Base-by-base conservation (phyloP, 1,284 basidiomycete genomes). In the Porodaedalea pini region DNA sequence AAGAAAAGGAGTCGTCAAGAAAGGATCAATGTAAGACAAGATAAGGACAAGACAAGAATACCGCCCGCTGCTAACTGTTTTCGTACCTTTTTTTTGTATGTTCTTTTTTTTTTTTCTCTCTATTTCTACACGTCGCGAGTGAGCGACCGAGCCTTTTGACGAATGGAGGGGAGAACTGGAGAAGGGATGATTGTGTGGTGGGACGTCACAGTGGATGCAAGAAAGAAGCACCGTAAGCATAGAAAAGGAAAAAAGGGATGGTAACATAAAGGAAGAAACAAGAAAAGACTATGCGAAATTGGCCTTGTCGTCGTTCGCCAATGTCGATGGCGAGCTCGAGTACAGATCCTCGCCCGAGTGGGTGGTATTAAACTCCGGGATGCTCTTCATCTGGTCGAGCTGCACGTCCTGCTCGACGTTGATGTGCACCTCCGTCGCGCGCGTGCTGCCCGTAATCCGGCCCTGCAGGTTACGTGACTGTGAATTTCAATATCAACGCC, bases 361-460 rank as follows among this genome's bases (percentile, higher is more conserved):
- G 10, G 19, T 31, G 39, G 47, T 50, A n/a, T 27, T 49, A 27
- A 57, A 51, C 5, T 51, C 15, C 5, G 49, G 39, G 19, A 44
- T 34, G 19, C 49, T 23, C 32, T 57, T 57, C 21, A 56, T 37
- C 21, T 37, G 39, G 11, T 57, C 56, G 5, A 57, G 27, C 25
- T 45, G 50, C 31, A 57, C 50, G 19, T 57, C 56, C 43, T 57
- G 56, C 21, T 57, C 56, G 39, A 57, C 56, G 25, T 57, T 57
- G 50, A 57, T 31, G 49, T 51, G 56, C 5, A 57, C 56, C 31
- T 57, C 56, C 13, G 56, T 57, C 41, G 56, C 40, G 5, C 56
- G 56, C 13, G n/a, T 29, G 48, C 56, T 50, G 34, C 21, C 29
- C 6, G 49, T 36, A 19, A 57, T 52, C 1, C 56, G 48, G 17